A percentile compares a stretch with the other conserved stretches of the same genome.
Evolutionary conservation across 192 early-diverging fungal genomes (phyloP).

Genomic region (Coemansia biformis): DNA sequence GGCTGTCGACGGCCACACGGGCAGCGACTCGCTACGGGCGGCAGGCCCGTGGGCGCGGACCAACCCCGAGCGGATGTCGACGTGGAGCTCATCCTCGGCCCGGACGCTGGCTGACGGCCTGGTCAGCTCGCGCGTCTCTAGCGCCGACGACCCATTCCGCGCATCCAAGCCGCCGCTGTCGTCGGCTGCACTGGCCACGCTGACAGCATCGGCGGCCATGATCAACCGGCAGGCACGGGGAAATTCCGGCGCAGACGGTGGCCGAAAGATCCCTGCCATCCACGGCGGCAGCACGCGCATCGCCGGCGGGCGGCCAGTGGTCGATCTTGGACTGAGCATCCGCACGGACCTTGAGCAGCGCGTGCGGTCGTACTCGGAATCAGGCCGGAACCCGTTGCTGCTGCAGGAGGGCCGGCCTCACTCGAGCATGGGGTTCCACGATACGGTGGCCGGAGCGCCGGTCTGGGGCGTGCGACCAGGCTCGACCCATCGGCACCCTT

Average conservation of each 20-base stretch:
- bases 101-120: conserved; percentile 34
- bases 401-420: conserved; percentile 23
- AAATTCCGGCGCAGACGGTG: conserved; percentile 1
- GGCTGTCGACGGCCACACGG: not conserved
- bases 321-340: conserved; percentile 42
- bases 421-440: conserved; percentile 48
- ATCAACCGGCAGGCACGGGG: conserved; percentile 13
- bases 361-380: conserved; percentile 47
- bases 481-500: conserved; percentile 19
- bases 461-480: conserved; percentile 19
- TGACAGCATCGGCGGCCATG: conserved; percentile 32
- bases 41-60: conserved; percentile 10
- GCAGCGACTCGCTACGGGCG: conserved; percentile 10
- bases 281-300: conserved; percentile 1
- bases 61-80: conserved; percentile 45
- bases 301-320: conserved; percentile 12
- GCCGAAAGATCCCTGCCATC: not conserved
- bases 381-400: conserved; percentile 17
- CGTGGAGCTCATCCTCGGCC: conserved; percentile 47
- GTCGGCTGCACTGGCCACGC: conserved; percentile 28
- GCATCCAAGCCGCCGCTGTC: conserved; percentile 13
- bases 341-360: conserved; percentile 44
- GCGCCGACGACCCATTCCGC: conserved; percentile 22
- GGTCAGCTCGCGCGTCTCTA: conserved; percentile 14
- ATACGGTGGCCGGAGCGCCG: conserved; percentile 17